Base-by-base conservation (phyloP, 2,329 filamentous ascomycete genomes). In the Aureobasidium leucospermi region DNA sequence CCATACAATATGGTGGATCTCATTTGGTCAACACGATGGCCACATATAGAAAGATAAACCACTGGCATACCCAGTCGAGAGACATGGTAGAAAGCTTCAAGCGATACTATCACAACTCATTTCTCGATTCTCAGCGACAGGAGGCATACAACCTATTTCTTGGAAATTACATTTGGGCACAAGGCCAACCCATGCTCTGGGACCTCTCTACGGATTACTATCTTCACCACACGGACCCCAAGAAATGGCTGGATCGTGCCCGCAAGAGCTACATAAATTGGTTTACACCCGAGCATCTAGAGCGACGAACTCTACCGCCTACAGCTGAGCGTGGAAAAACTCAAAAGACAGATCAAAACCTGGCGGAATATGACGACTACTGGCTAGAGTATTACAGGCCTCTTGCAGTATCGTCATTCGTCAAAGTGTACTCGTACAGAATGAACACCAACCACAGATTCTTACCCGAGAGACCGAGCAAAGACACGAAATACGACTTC, bases 1-100 rank as follows among this genome's bases (percentile, higher is more conserved):
- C 94, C 1, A 88, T 97, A 58, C 94, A 99, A 71, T 99, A 99
- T 67, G 94, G 94, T 60, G 94, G 94, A 9, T 97, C 92, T 2
- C 94, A 99, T 73, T 82, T 99, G 0, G 94, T 99, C 67, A 99
- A 99, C 71, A 99, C 94, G 0, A 97, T 99, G 92, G 92, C 96
- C 65, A 99, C 94, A 4, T 99, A 99, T 72, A 88, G 94, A 60
- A 97, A 97, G 75, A 96, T 96, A 71, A 97, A 97, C 66, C 93
- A 97, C 71, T 99, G 94, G 94, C 96, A 91, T 28, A 96, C 90
- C 67, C 91, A 96, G 72, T 96, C 93, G 2, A 84, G 94, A 65
- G 94, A 99, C 72, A 97, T 99, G 93, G 92, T 99, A 23, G 94
- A 99, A 75, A 96, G 90, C 71, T 96, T 99, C 78, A 99, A 97